Conservation (phyloP, 2,329 filamentous ascomycete genomes). For the Chalara sp. region DNA sequence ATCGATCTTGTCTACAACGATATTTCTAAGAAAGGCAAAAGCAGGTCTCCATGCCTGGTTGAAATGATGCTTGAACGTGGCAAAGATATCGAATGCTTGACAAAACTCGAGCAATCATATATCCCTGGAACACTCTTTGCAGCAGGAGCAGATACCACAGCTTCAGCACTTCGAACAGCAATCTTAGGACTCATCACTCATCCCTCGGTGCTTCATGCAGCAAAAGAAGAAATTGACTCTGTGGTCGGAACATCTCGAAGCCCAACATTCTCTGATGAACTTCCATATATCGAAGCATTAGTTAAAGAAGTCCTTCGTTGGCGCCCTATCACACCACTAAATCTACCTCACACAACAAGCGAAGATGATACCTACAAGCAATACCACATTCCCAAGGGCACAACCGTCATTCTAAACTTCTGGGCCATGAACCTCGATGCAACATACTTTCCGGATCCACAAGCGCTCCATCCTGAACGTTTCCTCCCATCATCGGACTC, state of each 20-base stretch:
- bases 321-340: constrained; percentile 39
- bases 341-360: constrained; percentile 47
- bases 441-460: constrained; percentile 34
- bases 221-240: constrained; percentile 34
- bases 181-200: constrained; percentile 34
- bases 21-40: too few species aligned
- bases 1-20: constrained; percentile 22
- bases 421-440: constrained; percentile 35
- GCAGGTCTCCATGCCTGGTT: too few species aligned
- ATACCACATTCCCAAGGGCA: constrained; percentile 11
- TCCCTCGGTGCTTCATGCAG: constrained; percentile 29
- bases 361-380: constrained; percentile 46
- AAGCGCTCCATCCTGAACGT: constrained; percentile 37
- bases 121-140: constrained; percentile 29
- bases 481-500: constrained; percentile 21
- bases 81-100: constrained; percentile 10
- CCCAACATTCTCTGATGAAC: constrained; percentile 32
- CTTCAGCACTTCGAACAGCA: constrained; percentile 24
- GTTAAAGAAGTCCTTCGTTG: constrained; percentile 41
- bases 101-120: constrained; percentile 20
- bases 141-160: constrained; percentile 32
- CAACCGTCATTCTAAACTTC: constrained; percentile 32
- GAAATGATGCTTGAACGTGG: too few species aligned
- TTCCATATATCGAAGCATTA: constrained; percentile 36
- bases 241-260: constrained; percentile 31